phyloP scores from a whole-genome alignment of 2,329 filamentous ascomycete species.

The Microdochium nivale region DNA sequence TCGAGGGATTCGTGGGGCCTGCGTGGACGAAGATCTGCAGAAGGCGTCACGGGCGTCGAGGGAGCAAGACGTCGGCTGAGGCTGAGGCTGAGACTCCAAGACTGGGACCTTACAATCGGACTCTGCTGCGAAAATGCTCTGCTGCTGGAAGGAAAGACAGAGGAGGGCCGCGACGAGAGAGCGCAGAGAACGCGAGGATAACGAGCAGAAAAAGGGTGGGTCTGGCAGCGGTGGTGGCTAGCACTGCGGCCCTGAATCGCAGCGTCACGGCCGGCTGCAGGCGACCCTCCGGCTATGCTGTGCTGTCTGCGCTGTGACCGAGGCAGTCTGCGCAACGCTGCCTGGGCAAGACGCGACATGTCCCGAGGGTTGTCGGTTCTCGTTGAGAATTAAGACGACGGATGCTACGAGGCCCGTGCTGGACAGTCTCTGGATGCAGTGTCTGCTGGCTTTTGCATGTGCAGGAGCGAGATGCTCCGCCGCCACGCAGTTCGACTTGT shows the following conservation, averaged over 20 bases:
- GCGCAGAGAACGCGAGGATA: background rate
- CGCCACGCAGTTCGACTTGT: background rate
- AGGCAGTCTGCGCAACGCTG: background rate
- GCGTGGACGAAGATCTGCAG: background rate
- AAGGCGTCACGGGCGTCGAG: too few relatives aligned
- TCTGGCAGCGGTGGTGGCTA: background rate
- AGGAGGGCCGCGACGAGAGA: background rate
- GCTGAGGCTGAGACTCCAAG: background rate
- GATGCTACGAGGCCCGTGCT: too few relatives aligned
- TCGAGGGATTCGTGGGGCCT: background rate
- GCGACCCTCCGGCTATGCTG: background rate
- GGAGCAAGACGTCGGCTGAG: background rate
- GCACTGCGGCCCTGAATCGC: background rate
- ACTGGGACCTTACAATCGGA: background rate
- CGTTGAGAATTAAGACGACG: too few relatives aligned
- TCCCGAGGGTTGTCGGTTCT: too few relatives aligned
- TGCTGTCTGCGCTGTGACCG: background rate
- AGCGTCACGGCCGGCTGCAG: background rate
- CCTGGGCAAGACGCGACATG: background rate
- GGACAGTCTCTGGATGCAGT: background rate
- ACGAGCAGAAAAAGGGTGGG: background rate
- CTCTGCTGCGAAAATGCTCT: background rate
- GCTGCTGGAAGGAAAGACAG: background rate
- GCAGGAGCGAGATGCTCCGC: background rate
- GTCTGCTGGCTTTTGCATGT: background rate